phyloP scores from a whole-genome alignment of 2,329 filamentous ascomycete species.

The Nothophaeocryptopus gaeumannii region DNA sequence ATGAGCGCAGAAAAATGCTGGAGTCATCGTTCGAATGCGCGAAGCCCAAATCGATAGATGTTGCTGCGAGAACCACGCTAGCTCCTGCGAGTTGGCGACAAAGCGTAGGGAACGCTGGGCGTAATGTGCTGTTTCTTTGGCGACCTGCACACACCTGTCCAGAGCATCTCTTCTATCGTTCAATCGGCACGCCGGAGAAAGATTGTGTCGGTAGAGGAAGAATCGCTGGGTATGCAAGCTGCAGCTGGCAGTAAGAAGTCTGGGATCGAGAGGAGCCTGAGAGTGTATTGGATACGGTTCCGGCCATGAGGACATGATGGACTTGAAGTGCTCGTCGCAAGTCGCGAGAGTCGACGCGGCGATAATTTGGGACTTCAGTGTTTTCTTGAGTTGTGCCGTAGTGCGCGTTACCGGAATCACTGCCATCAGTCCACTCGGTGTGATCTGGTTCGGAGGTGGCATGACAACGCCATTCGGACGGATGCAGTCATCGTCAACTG shows the following conservation, averaged over 20 bases:
- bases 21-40: constrained; percentile 64
- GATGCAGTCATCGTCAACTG: constrained; percentile 77
- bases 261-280: constrained; percentile 66
- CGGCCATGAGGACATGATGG: constrained; percentile 73
- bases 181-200: constrained; percentile 66
- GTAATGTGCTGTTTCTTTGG: constrained; percentile 74
- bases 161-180: constrained; percentile 69
- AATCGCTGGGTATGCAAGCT: constrained; percentile 82
- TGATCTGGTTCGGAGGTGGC: constrained; percentile 40
- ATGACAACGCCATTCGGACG: constrained; percentile 50
- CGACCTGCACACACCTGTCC: constrained; percentile 70
- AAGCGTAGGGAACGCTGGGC: constrained; percentile 63
- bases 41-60: constrained; percentile 49
- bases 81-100: constrained; percentile 22
- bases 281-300: constrained; percentile 67
- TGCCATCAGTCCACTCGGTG: constrained; percentile 70
- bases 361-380: constrained; percentile 66
- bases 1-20: constrained; percentile 74
- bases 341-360: constrained; percentile 65
- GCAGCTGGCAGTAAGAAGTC: constrained; percentile 70
- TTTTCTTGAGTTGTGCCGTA: constrained; percentile 69
- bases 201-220: constrained; percentile 82
- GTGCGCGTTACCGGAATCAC: constrained; percentile 79
- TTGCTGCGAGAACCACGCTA: constrained; percentile 29
- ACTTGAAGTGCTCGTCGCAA: constrained; percentile 76